These are phyloP conservation scores for Phytophthora podocarpi DNA, from an alignment of 352 stramenopile species.

Conservation along the genomic window DNA sequence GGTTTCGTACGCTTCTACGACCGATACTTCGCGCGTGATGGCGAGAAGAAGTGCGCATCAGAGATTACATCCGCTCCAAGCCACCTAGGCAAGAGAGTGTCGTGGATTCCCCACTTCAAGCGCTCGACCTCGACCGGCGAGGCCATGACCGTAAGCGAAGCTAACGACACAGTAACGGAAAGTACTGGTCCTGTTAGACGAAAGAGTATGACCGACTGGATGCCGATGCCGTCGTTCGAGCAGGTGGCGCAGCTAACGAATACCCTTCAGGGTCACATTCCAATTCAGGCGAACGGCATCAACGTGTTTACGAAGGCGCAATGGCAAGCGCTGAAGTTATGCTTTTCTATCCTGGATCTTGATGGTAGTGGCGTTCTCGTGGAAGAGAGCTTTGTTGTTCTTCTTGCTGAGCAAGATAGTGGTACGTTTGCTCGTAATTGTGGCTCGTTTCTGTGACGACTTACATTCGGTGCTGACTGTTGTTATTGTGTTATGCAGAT, in stretches of 20 bases:
- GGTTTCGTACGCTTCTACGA: conserved; percentile 76
- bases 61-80: conserved; percentile 25
- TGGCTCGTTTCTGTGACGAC: not conserved
- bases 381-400: conserved; percentile 83
- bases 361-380: conserved; percentile 71
- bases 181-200: conserved; percentile 31
- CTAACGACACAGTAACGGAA: conserved; percentile 28
- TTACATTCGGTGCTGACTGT: not conserved
- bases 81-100: conserved; percentile 21
- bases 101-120: conserved; percentile 31
- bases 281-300: conserved; percentile 29
- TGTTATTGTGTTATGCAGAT: conserved; percentile 42
- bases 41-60: conserved; percentile 21
- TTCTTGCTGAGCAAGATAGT: conserved; percentile 81
- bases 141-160: conserved; percentile 18
- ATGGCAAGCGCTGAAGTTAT: conserved; percentile 82
- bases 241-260: conserved; percentile 39
- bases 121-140: conserved; percentile 42
- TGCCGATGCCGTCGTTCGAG: conserved; percentile 39
- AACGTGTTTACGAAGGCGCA: conserved; percentile 75
- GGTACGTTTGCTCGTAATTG: conserved; percentile 44
- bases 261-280: conserved; percentile 37
- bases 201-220: conserved; percentile 51
- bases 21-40: conserved; percentile 50
- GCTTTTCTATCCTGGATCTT: conserved; percentile 72